Evolutionary conservation across 2,329 filamentous ascomycete species (phyloP).

Genomic region (Bipolaris oryzae): DNA sequence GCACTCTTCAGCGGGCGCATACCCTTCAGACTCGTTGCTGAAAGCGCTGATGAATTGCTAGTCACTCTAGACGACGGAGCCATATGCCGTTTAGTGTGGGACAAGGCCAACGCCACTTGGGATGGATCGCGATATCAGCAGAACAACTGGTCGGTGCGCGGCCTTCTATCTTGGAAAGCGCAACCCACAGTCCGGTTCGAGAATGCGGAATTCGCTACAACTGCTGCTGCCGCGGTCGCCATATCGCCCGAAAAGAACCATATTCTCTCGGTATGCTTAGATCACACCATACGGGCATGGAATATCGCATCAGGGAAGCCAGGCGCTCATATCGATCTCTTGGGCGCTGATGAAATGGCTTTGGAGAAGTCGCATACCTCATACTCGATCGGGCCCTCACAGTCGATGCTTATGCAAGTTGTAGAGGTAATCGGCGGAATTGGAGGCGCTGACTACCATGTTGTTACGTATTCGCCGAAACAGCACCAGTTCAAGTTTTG

Average conservation of each 20-base stretch:
- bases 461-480: conserved; percentile 86
- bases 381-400: conserved; percentile 78
- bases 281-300: conserved; percentile 90
- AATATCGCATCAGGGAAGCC: conserved; percentile 82
- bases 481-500: conserved; percentile 96
- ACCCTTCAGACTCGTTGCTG: conserved; percentile 80
- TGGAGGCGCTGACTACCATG: conserved; percentile 61
- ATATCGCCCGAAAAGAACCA: conserved; percentile 57
- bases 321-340: conserved; percentile 75
- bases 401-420: conserved; percentile 76
- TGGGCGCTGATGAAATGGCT: conserved; percentile 64
- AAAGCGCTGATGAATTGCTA: conserved; percentile 74
- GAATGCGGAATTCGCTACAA: conserved; percentile 66
- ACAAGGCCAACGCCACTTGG: conserved; percentile 57
- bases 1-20: conserved; percentile 77
- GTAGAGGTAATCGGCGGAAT: conserved; percentile 62
- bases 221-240: conserved; percentile 66
- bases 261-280: conserved; percentile 82
- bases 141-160: conserved; percentile 68
- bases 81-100: conserved; percentile 65
- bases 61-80: conserved; percentile 82
- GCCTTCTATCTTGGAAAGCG: conserved; percentile 69
- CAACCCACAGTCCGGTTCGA: conserved; percentile 68
- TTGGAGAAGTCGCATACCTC: conserved; percentile 69
- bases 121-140: conserved; percentile 75